Conservation (phyloP, 1,284 basidiomycete genomes). For the Sutorius eximius region DNA sequence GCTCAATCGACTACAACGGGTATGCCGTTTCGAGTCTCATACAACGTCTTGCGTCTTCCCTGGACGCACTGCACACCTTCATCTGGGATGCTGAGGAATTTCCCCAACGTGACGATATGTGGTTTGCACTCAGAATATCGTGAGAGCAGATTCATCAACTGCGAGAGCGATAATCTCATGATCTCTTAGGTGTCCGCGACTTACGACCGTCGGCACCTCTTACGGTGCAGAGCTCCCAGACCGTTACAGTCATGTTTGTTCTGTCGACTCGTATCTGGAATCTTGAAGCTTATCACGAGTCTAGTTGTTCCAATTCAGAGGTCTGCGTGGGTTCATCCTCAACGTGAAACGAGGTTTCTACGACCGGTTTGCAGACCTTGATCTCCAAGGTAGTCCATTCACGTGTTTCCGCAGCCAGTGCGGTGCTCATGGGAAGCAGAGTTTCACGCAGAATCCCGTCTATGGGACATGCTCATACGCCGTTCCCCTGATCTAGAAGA, state of each 20-base stretch:
- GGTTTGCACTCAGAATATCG: conserved; percentile 66
- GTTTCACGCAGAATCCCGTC: conserved; percentile 32
- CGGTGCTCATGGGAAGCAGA: conserved; percentile 17
- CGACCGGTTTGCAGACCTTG: conserved; percentile 52
- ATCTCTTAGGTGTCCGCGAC: conserved; percentile 54
- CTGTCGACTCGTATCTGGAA: neutral
- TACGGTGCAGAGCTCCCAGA: conserved; percentile 60
- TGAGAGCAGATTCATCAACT: conserved; percentile 34
- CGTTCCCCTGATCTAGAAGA: conserved; percentile 63
- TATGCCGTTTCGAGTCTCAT: conserved; percentile 48
- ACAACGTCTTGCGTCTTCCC: conserved; percentile 42
- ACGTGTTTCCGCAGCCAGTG: neutral
- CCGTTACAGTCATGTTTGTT: conserved; percentile 59
- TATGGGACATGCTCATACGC: conserved; percentile 68
- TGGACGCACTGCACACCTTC: conserved; percentile 65
- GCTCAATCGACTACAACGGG: conserved; percentile 28
- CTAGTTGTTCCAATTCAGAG: conserved; percentile 65
- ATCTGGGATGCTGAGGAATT: conserved; percentile 68
- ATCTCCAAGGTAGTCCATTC: conserved; percentile 50
- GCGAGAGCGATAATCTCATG: neutral
- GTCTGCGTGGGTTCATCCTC: conserved; percentile 59
- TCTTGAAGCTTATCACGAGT: conserved; percentile 7
- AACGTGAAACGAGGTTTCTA: conserved; percentile 61
- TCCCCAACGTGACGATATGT: conserved; percentile 68
- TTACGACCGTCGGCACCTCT: conserved; percentile 58